A percentile compares a stretch with the other conserved stretches of the same genome.
phyloP scores from a whole-genome alignment of 768 basidiomycete genomes.

The Leccinum olivaceopallidum region DNA sequence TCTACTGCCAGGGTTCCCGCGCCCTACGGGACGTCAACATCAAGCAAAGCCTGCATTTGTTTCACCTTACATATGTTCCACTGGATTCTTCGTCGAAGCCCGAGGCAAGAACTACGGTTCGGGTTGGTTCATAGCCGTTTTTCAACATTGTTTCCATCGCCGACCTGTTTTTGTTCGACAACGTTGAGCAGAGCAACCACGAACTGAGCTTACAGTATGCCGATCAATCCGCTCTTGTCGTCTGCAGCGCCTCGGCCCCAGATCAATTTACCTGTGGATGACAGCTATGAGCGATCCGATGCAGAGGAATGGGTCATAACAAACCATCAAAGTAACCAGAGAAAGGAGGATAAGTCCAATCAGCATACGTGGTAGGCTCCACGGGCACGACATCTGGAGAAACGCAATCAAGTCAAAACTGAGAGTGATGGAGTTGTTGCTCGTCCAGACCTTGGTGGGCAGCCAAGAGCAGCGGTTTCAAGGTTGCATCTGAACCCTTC shows the following conservation, averaged over 20 bases:
- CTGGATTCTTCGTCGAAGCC: constrained; percentile 79
- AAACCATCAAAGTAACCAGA: constrained; percentile 61
- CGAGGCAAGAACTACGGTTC: constrained; percentile 62
- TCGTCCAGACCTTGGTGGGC: constrained; percentile 50
- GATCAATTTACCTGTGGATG: constrained; percentile 35
- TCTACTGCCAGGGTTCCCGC: constrained; percentile 47
- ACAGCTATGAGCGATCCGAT: not conserved
- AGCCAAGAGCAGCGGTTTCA: constrained; percentile 57
- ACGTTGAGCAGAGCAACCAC: not conserved
- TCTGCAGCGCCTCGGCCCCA: constrained; percentile 54
- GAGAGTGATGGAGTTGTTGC: not conserved
- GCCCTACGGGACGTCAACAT: constrained; percentile 41
- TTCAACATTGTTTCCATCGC: constrained; percentile 65
- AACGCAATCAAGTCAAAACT: not conserved
- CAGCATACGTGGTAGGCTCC: constrained; percentile 49
- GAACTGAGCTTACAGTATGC: constrained; percentile 48
- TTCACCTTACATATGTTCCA: constrained; percentile 42
- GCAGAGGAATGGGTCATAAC: not conserved
- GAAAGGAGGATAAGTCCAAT: constrained; percentile 65
- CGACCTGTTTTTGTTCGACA: constrained; percentile 31
- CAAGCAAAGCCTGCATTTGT: not conserved
- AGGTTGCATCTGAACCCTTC: constrained; percentile 47
- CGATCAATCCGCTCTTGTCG: constrained; percentile 70
- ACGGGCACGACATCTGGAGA: constrained; percentile 68
- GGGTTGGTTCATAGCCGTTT: constrained; percentile 62